Conservation (phyloP, 768 basidiomycete species). For the Tephrocybe sp. region DNA sequence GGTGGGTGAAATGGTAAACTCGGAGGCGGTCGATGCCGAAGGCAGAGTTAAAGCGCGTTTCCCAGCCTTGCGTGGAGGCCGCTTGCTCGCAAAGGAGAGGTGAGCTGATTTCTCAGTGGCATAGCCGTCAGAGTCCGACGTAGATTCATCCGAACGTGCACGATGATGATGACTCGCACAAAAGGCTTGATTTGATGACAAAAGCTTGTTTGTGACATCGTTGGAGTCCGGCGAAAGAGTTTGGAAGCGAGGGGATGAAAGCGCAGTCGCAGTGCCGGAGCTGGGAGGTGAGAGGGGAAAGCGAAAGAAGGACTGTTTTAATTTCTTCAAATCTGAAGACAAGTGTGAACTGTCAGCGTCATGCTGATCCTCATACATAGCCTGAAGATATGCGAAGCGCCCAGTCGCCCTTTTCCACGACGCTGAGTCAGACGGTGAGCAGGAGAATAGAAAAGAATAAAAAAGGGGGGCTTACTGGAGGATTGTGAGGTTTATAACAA, state of each 20-base stretch:
- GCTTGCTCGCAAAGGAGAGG: conserved; percentile 25
- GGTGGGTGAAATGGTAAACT: conserved; percentile 13
- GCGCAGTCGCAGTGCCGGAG: conserved; percentile 39
- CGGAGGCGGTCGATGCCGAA: conserved; percentile 21
- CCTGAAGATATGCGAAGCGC: conserved; percentile 14
- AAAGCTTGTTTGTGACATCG: conserved; percentile 21
- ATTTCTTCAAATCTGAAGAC: conserved; percentile 20
- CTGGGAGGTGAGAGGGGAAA: conserved; percentile 51
- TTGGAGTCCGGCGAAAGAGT: conserved; percentile 25
- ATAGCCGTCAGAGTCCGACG: conserved; percentile 45
- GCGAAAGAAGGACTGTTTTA: conserved; percentile 28
- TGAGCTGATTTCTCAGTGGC: conserved; percentile 40
- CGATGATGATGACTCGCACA: conserved; percentile 28
- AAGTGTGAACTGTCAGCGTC: conserved; percentile 8
- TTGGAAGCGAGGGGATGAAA: conserved; percentile 36
- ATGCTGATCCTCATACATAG: conserved; percentile 19
- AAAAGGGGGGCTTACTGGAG: neutral
- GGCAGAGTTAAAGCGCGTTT: conserved; percentile 41
- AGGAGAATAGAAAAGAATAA: conserved; percentile 22
- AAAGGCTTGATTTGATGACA: conserved; percentile 12
- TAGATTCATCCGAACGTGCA: conserved; percentile 27
- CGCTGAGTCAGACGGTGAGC: conserved; percentile 17
- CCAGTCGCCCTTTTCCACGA: conserved; percentile 1
- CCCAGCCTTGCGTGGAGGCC: conserved; percentile 25
- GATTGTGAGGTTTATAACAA: neutral